Base-by-base conservation (phyloP, 148 eudicot species). In the Arbutus unedo region DNA sequence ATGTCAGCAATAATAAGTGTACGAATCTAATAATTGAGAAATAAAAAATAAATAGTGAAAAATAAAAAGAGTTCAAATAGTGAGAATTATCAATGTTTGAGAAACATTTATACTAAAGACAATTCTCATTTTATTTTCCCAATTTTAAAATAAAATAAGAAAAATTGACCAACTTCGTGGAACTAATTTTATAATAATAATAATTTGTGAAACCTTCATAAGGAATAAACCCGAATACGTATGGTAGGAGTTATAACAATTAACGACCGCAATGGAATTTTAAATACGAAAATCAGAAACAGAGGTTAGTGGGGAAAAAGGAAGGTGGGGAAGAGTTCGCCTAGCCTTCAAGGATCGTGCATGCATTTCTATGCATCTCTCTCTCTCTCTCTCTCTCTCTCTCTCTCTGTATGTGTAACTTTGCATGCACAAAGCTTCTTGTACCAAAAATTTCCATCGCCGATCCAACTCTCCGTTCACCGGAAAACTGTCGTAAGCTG, bases 331-430 rank as follows among this genome's bases (percentile, higher is more conserved):
- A 66, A 67, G 77, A 75, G 86, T 83, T 89, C 84, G 83, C 87
- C 79, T 82, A 79, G 81, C 81, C 90, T 86, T 89, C 6, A 89
- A 86, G 90, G 51, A 79, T 89, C 90, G 88, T 89, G 91, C 91
- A 89, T 88, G 91, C 91, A 86, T 75, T 84, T 85, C 45, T 55
- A 60, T 55, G 6, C 14, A 38, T 47, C 67, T 44, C 41, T 31
- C 73, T 59, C 76, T 76, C 71, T 54, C 71, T 62, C 68, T 62
- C 66, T n/a, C 10, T 60, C 66, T 21, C 23, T 50, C 66, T 44
- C 55, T 53, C 81, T 50, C 75, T 51, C 53, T 55, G 72, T 60
- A 64, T 70, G 23, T 53, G 25, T 14, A 38, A 25, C 50, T 44
- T n/a, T 21, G 72, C 81, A 79, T 79, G 72, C 44, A 25, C 53